Evolutionary conservation across 2,329 filamentous ascomycete species (phyloP).

Genomic region (Penicillium paneum): DNA sequence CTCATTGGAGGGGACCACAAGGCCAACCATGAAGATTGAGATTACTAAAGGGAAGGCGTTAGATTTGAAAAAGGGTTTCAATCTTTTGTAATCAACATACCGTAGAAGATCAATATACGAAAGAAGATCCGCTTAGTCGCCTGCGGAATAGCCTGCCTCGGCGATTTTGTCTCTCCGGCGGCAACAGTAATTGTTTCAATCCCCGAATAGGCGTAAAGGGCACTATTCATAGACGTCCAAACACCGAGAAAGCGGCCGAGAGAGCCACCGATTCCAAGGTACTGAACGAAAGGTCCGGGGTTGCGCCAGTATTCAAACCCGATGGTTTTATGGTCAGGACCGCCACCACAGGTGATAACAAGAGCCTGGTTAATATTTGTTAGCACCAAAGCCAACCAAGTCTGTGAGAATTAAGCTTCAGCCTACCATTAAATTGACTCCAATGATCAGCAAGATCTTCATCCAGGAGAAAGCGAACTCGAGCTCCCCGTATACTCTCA

Average conservation of each 20-base stretch:
- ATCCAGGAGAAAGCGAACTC: constrained; percentile 8
- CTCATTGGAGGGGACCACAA: constrained; percentile 6
- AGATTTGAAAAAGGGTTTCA: neutral
- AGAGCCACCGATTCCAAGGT: constrained; percentile 2
- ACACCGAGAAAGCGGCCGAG: constrained; percentile 12
- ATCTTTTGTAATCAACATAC: neutral
- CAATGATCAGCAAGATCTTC: constrained; percentile 12
- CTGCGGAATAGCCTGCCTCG: constrained; percentile 9
- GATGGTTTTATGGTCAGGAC: constrained; percentile 7
- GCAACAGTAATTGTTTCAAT: constrained; percentile 11
- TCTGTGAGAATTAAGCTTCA: neutral
- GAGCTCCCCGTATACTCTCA: neutral
- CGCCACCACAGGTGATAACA: constrained; percentile 9
- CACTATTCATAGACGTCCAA: constrained; percentile 8
- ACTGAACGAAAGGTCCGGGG: constrained; percentile 8
- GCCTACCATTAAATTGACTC: constrained; percentile 1
- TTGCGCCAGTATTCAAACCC: constrained; percentile 11
- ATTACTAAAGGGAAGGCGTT: neutral
- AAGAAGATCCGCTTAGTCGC: constrained; percentile 10
- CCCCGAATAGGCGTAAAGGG: constrained; percentile 5
- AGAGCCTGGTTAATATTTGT: neutral
- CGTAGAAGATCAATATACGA: constrained; percentile 6
- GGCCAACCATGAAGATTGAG: neutral
- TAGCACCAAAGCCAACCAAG: neutral
- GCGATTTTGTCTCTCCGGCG: constrained; percentile 9